Percentiles rank a stretch among this genome's conserved stretches.
Conservation (phyloP, 2,329 filamentous ascomycete genomes). For the Penicillium expansum region DNA sequence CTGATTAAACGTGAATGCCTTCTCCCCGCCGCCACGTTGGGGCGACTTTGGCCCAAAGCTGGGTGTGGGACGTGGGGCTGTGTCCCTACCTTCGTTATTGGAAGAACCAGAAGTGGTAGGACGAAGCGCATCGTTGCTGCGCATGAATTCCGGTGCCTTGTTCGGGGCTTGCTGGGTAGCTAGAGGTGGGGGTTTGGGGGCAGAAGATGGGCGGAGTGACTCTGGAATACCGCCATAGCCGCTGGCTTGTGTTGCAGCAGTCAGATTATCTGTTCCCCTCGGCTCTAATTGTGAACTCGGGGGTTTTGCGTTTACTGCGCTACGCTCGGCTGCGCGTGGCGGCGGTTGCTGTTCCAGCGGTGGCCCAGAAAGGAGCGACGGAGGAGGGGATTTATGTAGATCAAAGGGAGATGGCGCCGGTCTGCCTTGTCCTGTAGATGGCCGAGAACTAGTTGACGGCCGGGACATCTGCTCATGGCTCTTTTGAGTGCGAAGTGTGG, state of each 20-base stretch:
- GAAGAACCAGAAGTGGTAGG: constrained; percentile 32
- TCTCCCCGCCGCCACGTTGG: constrained; percentile 30
- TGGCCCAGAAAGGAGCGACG: constrained; percentile 14
- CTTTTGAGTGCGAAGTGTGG: constrained; percentile 33
- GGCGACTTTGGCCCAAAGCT: constrained; percentile 31
- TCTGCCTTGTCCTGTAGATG: constrained; percentile 18
- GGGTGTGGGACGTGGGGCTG: constrained; percentile 21
- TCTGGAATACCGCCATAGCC: constrained; percentile 21
- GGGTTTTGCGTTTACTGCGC: constrained; percentile 17
- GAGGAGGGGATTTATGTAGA: constrained; percentile 17
- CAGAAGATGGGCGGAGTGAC: constrained; percentile 27
- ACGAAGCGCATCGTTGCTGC: constrained; percentile 28
- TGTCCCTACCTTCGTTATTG: constrained; percentile 22
- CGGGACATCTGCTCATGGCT: constrained; percentile 43
- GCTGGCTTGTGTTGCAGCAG: constrained; percentile 18
- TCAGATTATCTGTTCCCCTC: constrained; percentile 24
- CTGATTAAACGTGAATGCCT: constrained; percentile 27
- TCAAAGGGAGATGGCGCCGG: constrained; percentile 32
- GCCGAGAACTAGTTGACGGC: constrained; percentile 34
- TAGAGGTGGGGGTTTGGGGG: constrained; percentile 16
- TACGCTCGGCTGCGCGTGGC: constrained; percentile 24
- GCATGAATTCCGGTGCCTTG: constrained; percentile 19
- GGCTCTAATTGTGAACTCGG: constrained; percentile 15
- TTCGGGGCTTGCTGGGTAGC: constrained; percentile 4
- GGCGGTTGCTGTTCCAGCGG: constrained; percentile 29